Base-by-base conservation (phyloP, 805 yeast species). In the Kodamaea fukazawae region DNA sequence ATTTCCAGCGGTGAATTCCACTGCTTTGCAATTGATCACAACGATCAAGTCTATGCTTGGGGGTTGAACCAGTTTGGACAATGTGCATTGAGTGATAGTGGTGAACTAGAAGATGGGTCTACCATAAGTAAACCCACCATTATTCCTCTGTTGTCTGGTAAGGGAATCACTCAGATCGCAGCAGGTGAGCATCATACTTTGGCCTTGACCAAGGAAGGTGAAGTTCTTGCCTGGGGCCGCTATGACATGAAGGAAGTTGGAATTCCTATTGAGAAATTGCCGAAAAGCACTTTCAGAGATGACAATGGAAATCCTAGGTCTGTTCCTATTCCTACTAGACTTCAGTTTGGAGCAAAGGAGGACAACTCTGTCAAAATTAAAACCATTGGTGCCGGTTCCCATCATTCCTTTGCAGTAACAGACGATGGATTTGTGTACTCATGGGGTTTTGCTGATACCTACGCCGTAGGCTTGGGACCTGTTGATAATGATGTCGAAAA, bases 401-500 rank as follows among this genome's bases (percentile, higher is more conserved):
- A 93, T 54, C 99, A 93, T 59, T 84, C 95, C 2, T 65, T 93
- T 40, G 97, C 96, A 1, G 74, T 90, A 4, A 79, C 95, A 3
- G 76, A 71, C 15, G 88, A 86, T 51, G 99, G 99, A 10, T 67
- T 86, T 37, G 86, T 81, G 1, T 93, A 80, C 67, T 78, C 97
- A 1, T 93, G 99, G 99, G 99, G 99, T 1, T 93, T 90, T 58
- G 97, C 95, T 32, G 98, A 91, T 50, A 90, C 96, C 1, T 93
- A 88, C 63, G 99, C 96, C 13, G 82, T 91, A 23, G 99, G 99
- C 9, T 80, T 89, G 44, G 99, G 99, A 6, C 90, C 89, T 13
- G 81, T 86, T 27, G 96, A 87, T 34, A 86, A 78, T 34, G 98
- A 93, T 59, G 84, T 88, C 40, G 95, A 81, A 38, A 69, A 70